These are phyloP conservation scores for Monosporozyma aquatica DNA, from an alignment of 805 yeast genomes.

Conservation along the genomic window DNA sequence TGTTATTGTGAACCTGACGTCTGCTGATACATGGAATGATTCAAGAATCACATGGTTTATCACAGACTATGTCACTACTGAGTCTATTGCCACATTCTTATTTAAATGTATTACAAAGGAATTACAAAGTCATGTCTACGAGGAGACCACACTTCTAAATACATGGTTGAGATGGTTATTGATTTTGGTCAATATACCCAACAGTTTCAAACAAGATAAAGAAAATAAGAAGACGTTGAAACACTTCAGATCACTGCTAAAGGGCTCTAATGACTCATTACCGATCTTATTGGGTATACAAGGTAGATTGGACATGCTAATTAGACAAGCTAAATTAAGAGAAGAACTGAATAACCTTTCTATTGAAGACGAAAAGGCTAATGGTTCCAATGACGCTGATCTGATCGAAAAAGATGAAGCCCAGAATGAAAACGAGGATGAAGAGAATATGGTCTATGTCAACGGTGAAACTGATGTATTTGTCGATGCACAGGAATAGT, in stretches of 20 bases:
- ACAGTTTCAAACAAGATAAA: constrained; percentile 26
- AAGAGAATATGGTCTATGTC: constrained; percentile 29
- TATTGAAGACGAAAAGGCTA: constrained; percentile 19
- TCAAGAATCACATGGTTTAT: constrained; percentile 25
- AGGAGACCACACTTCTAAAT: constrained; percentile 21
- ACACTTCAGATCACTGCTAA: constrained; percentile 47
- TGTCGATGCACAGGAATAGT: constrained; percentile 32
- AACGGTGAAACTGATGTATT: constrained; percentile 40
- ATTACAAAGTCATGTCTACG: constrained; percentile 33
- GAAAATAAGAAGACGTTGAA: constrained; percentile 37
- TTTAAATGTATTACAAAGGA: constrained; percentile 40
- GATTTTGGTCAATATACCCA: constrained; percentile 48
- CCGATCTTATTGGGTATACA: constrained; percentile 70
- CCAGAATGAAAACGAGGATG: constrained; percentile 18
- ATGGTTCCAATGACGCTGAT: constrained; percentile 14
- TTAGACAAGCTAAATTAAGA: constrained; percentile 68
- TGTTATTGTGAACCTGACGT: constrained; percentile 15
- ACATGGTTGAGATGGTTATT: constrained; percentile 79
- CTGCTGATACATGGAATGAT: constrained; percentile 22
- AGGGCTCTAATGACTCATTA: constrained; percentile 47
- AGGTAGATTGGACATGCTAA: constrained; percentile 73
- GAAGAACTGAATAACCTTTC: constrained; percentile 36
- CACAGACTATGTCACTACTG: constrained; percentile 32
- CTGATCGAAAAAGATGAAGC: constrained; percentile 18
- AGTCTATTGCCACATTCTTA: constrained; percentile 35